Evolutionary conservation across 495 filamentous ascomycete species (phyloP).

Genomic region (Cenococcum geophilum): DNA sequence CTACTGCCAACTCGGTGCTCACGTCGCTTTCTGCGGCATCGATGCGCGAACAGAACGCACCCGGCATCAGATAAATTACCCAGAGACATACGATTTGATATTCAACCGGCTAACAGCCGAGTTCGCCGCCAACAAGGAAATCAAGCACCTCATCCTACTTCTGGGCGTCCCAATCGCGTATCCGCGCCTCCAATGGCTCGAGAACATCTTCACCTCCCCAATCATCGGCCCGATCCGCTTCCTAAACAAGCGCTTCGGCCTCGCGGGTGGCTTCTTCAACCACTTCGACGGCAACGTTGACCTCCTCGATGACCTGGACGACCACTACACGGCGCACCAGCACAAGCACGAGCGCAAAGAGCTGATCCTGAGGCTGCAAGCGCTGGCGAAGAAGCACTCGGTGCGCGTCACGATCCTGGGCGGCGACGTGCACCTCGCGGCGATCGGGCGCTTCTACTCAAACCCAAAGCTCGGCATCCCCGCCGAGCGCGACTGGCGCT

Average conservation of each 20-base stretch:
- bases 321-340: conserved; percentile 87
- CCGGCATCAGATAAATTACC: conserved; percentile 83
- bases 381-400: conserved; percentile 60
- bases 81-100: conserved; percentile 79
- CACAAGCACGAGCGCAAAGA: conserved; percentile 82
- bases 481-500: conserved; percentile 58
- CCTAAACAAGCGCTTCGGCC: conserved; percentile 82
- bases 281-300: conserved; percentile 87
- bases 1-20: conserved; percentile 75
- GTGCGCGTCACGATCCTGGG: conserved; percentile 80
- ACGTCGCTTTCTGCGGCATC: conserved; percentile 78
- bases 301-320: conserved; percentile 86
- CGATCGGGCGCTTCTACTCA: conserved; percentile 69
- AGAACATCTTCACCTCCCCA: conserved; percentile 79
- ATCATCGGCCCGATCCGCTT: conserved; percentile 80
- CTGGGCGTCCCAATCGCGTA: conserved; percentile 93
- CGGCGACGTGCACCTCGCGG: conserved; percentile 72
- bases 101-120: conserved; percentile 64
- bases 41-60: conserved; percentile 91
- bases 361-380: conserved; percentile 68
- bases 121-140: conserved; percentile 53
- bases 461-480: conserved; percentile 57
- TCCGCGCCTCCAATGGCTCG: conserved; percentile 86
- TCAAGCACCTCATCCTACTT: conserved; percentile 78
- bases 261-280: conserved; percentile 83